Evolutionary conservation across 169 alveolate genomes (phyloP).

Genomic region (Theileria orientalis): DNA sequence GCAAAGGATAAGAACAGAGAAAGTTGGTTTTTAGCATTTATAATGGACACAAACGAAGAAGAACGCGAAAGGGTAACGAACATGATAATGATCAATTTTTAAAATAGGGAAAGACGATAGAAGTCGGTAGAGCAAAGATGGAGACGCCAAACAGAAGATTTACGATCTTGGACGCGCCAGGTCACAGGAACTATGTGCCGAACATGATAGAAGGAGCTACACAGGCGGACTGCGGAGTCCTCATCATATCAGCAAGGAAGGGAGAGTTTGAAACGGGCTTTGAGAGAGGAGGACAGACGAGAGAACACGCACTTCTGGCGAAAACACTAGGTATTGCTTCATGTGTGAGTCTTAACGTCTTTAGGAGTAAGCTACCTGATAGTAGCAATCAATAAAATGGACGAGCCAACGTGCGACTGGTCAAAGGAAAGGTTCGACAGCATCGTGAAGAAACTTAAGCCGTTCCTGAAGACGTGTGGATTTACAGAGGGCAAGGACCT

Average conservation of each 20-base stretch:
- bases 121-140: constrained; percentile 97
- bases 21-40: constrained; percentile 99
- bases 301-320: constrained; percentile 99
- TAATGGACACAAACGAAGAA: constrained; percentile 99
- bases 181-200: constrained; percentile 98
- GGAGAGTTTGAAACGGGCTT: constrained; percentile 99
- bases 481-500: constrained; percentile 86
- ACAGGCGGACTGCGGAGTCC: constrained; percentile 98
- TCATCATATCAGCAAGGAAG: constrained; percentile 93
- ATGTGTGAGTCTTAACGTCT: neutral
- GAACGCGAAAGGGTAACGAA: constrained; percentile 87
- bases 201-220: constrained; percentile 99
- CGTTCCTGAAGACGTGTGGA: constrained; percentile 89
- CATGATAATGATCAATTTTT: neutral
- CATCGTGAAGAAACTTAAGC: constrained; percentile 82
- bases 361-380: constrained; percentile 93
- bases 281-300: constrained; percentile 98
- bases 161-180: constrained; percentile 99
- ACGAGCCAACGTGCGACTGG: constrained; percentile 95
- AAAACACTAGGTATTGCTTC: constrained; percentile 84
- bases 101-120: constrained; percentile 96
- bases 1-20: constrained; percentile 98
- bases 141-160: constrained; percentile 91
- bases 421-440: constrained; percentile 86
- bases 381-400: constrained; percentile 99